phyloP scores from a whole-genome alignment of 371 early-diverging fungal genomes.

The Mucor piriformis region DNA sequence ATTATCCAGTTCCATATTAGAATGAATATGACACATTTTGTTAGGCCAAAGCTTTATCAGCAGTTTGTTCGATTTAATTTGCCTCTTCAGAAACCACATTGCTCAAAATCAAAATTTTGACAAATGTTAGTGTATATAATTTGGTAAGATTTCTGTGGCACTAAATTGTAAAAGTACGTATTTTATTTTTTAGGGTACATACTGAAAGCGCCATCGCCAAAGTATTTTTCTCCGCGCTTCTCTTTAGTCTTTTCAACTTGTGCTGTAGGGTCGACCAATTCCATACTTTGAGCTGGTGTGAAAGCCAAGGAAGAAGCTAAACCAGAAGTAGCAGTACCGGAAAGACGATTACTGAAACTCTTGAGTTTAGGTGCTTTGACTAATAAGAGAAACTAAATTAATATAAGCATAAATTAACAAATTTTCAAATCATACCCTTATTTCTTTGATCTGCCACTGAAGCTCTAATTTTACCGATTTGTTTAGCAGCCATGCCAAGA shows the following conservation, averaged over 20 bases:
- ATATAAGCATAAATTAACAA: not conserved
- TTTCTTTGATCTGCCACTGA: conserved; percentile 61
- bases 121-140: too few relatives aligned
- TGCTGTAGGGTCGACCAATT: conserved; percentile 87
- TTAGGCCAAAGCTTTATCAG: too few relatives aligned
- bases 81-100: too few relatives aligned
- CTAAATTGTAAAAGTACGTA: too few relatives aligned
- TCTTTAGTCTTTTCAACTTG: conserved; percentile 57
- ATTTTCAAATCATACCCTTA: conserved; percentile 57
- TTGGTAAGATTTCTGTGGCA: too few relatives aligned
- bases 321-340: conserved; percentile 73
- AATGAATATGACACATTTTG: too few relatives aligned
- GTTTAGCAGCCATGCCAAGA: conserved; percentile 84
- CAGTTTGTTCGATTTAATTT: too few relatives aligned
- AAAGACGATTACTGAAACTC: conserved; percentile 34
- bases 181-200: conserved; percentile 32
- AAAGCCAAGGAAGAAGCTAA: conserved; percentile 91
- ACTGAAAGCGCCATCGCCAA: conserved; percentile 71
- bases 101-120: too few relatives aligned
- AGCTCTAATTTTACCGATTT: conserved; percentile 74
- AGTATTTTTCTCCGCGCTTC: conserved; percentile 81
- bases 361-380: conserved; percentile 70
- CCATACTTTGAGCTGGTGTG: conserved; percentile 96
- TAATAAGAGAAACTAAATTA: conserved; percentile 8
- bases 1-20: too few relatives aligned